Base-by-base conservation (phyloP, 2,329 filamentous ascomycete species). In the Sporothrix luriei region DNA sequence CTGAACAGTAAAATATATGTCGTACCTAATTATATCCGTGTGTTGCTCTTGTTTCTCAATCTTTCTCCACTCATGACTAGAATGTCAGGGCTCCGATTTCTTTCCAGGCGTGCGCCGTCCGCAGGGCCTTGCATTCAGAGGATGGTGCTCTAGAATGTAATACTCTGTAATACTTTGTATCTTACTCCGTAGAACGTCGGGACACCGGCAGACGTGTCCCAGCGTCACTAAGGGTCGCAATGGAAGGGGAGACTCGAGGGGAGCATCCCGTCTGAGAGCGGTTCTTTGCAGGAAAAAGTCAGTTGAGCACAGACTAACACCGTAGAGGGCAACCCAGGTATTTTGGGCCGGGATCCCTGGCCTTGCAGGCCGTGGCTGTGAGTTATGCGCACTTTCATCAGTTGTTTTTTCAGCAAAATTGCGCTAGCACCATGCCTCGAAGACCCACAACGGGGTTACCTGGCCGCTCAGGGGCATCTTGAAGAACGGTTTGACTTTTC, bases 281-380 rank as follows among this genome's bases (percentile, higher is more conserved):
- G 33, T 43, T 61, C n/a, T 61, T 33, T n/a, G 55, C 55, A 43
- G 19, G 10, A 57, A 57, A 61, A 61, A 43, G 55, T 9, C 33
- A 61, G 55, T 38, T n/a, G 11, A 61, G 38, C 38, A 57, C n/a
- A 62, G n/a, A n/a, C 55, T 40, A 33, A 1, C 33, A n/a, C 33
- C 33, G 33, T 38, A 26, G 4, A 46, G 21, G 19, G 19, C 61
- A 65, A 65, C 51, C 61, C 65, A 52, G 29, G 51, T 40, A 46
- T 55, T 67, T 46, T 62, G 57, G 65, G 33, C 65, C 51, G 65
- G 65, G 65, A 48, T 67, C 65, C 65, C 65, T 55, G 33, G 65
- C 65, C 65, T 67, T 67, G 40, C 21, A 54, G 52, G 48, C 65
- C 49, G 33, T 48, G 33, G 24, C 26, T 24, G 26, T 33, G 43